Evolutionary conservation across 352 stramenopile genomes (phyloP), one percentile per base, ranked within the genome.

Genomic region (Pythium insidiosum): DNA sequence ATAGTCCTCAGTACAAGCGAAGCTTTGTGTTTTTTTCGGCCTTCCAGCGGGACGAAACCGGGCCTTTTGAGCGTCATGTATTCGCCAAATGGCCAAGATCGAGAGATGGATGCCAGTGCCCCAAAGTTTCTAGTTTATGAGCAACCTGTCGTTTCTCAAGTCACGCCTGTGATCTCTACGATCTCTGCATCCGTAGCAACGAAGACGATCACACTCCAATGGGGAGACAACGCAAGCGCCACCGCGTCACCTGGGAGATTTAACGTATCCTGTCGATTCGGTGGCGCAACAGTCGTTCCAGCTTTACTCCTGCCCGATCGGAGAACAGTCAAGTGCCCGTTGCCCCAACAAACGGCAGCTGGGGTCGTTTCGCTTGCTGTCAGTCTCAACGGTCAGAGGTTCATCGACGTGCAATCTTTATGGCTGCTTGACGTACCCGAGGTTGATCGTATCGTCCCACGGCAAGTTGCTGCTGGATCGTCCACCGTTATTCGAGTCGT

Each of bases 401-500:
- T 46, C 44, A 28, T 44, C 2, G 15, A 28, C 5, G 39, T 25
- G n/a, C 45, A 40, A 3, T 13, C 28, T 13, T 16, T 56, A 18
- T 30, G 43, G 35, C 21, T 33, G 12, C n/a, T 55, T 25, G 20
- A 46, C 24, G 41, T 47, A 18, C 45, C 53, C 5, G 26, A 23
- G 10, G 11, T 61, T 34, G 3, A 6, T 15, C 6, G 20, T 1
- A 21, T 61, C 10, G 33, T 13, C 16, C 53, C 53, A 6, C 15
- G 11, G 15, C 22, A 22, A 22, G 18, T 23, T 11, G 34, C 25
- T 31, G 24, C 12, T 35, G 2, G 39, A 16, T 11, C 10, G 6
- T 34, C 15, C 19, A 19, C 11, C 19, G 22, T 46, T 23, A 40
- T 75, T 21, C 64, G 52, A 20, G 16, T 84, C 16, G 47, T 39